Conservation (phyloP, 306 rosid genomes). For the Cucurbita moschata region DNA sequence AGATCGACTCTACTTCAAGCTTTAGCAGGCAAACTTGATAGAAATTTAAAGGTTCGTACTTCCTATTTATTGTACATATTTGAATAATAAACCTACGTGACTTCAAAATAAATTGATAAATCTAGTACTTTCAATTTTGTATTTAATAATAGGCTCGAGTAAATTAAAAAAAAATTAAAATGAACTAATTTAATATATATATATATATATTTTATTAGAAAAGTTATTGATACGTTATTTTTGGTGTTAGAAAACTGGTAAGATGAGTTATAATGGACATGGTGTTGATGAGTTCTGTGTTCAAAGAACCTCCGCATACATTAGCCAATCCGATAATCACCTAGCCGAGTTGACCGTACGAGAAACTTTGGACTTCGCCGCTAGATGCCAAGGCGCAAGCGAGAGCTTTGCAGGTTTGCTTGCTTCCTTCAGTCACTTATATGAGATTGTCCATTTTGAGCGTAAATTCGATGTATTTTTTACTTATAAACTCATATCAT, state of each 20-base stretch:
- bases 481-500: too few relatives aligned
- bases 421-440: too few relatives aligned
- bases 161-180: too few relatives aligned
- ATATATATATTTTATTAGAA: too few relatives aligned
- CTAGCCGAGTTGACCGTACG: slow-evolving; percentile 71
- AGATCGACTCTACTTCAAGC: slow-evolving; percentile 67
- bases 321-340: slow-evolving; percentile 82
- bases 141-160: too few relatives aligned
- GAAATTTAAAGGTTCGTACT: slow-evolving; percentile 33
- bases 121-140: too few relatives aligned
- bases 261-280: slow-evolving; percentile 59
- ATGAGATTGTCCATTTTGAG: too few relatives aligned
- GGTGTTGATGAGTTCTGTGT: slow-evolving; percentile 47
- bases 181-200: too few relatives aligned
- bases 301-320: slow-evolving; percentile 76
- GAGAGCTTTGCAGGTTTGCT: slow-evolving; percentile 55
- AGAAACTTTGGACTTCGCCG: slow-evolving; percentile 86
- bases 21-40: slow-evolving; percentile 71
- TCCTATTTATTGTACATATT: neutral
- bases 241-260: slow-evolving; percentile 41
- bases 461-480: too few relatives aligned
- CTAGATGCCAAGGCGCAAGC: slow-evolving; percentile 83
- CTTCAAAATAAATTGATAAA: too few relatives aligned
- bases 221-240: neutral
- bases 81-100: too few relatives aligned